These are phyloP conservation scores for Solanum chilense DNA, from an alignment of 257 asterid genomes.

Conservation along the genomic window DNA sequence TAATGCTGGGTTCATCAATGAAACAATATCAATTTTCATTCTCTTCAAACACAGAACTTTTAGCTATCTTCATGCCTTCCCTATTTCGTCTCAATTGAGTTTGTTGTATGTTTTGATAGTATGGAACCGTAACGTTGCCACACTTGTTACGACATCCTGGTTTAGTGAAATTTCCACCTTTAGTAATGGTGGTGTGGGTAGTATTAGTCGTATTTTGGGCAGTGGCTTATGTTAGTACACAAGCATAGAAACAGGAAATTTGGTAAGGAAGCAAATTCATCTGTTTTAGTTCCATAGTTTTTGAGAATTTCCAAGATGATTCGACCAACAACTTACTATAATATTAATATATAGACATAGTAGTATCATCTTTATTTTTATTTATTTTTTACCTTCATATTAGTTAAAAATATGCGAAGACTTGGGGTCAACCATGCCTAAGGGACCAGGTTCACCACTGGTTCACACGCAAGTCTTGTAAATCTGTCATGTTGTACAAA, in stretches of 20 bases:
- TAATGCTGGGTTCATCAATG: too few species aligned
- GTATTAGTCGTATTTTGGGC: neutral
- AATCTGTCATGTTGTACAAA: too few species aligned
- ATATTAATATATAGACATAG: neutral
- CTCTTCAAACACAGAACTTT: too few species aligned
- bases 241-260: neutral
- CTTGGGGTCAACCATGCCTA: neutral
- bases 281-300: neutral
- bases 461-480: too few species aligned
- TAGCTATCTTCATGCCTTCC: too few species aligned
- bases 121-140: constrained; percentile 32
- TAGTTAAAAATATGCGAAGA: neutral
- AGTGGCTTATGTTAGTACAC: neutral
- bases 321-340: neutral
- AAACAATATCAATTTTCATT: too few species aligned
- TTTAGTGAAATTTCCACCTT: neutral
- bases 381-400: neutral
- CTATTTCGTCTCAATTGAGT: too few species aligned
- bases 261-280: neutral
- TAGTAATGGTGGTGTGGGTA: too few species aligned
- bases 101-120: neutral
- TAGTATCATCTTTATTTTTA: neutral
- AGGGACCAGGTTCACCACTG: too few species aligned
- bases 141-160: constrained; percentile 31
- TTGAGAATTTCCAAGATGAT: neutral